These are phyloP conservation scores for Ustilago loliicola DNA, from an alignment of 1,284 basidiomycete genomes.

Conservation along the genomic window DNA sequence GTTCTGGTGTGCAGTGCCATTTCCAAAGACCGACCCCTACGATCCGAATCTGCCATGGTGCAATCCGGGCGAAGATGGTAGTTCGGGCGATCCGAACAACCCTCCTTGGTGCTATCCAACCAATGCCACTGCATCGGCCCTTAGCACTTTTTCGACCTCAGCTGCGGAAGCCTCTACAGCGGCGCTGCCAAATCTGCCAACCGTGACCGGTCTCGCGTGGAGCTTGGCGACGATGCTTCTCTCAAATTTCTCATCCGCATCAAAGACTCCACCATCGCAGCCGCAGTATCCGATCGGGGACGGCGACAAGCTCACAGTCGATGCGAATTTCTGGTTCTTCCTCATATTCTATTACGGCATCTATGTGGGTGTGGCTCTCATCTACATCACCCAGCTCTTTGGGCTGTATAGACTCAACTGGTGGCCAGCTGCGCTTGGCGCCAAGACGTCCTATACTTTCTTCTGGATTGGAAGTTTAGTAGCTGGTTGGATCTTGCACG, in stretches of 20 bases:
- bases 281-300: slow-evolving; percentile 19
- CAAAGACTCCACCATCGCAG: neutral
- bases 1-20: slow-evolving; percentile 75
- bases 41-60: slow-evolving; percentile 59
- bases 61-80: slow-evolving; percentile 45
- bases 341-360: slow-evolving; percentile 69
- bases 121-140: slow-evolving; percentile 18
- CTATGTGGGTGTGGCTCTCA: slow-evolving; percentile 71
- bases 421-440: slow-evolving; percentile 73
- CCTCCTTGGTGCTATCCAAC: slow-evolving; percentile 52
- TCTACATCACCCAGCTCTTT: slow-evolving; percentile 76
- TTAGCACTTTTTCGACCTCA: neutral
- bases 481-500: slow-evolving; percentile 73
- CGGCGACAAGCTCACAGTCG: slow-evolving; percentile 44
- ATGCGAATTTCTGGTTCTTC: slow-evolving; percentile 70
- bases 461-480: slow-evolving; percentile 73
- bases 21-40: slow-evolving; percentile 73
- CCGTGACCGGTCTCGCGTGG: slow-evolving; percentile 26
- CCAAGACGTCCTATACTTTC: slow-evolving; percentile 73
- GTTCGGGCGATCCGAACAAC: slow-evolving; percentile 41
- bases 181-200: slow-evolving; percentile 18
- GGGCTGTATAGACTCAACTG: slow-evolving; percentile 73
- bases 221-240: slow-evolving; percentile 17
- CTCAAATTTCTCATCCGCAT: slow-evolving; percentile 13
- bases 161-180: neutral